Conservation (phyloP, 257 asterid species). For the Nicotiana tomentosiformis region DNA sequence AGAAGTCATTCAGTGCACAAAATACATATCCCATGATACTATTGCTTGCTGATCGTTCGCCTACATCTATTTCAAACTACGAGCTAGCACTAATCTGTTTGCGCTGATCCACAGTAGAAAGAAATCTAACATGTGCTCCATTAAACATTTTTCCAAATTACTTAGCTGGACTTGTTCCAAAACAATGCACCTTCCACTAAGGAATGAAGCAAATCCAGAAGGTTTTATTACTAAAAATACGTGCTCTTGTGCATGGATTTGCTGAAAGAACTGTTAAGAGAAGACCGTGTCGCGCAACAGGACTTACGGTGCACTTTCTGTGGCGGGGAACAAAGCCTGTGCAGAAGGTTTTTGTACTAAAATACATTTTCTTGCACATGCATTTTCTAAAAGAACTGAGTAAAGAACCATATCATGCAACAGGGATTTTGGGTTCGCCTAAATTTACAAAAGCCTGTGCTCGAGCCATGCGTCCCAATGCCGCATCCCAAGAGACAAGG, state of each 20-base stretch:
- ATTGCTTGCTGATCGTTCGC: neutral
- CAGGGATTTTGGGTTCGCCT: conserved; percentile 91
- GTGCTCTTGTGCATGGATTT: neutral
- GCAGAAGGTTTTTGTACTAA: neutral
- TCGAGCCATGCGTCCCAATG: conserved; percentile 82
- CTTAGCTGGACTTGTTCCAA: neutral
- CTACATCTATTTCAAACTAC: neutral
- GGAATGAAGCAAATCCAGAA: neutral
- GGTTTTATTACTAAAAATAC: neutral
- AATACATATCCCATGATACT: neutral
- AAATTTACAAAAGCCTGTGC: conserved; percentile 91
- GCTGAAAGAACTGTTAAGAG: neutral
- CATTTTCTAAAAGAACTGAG: neutral
- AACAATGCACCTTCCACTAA: neutral
- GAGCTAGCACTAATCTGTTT: neutral
- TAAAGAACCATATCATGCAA: conserved; percentile 43
- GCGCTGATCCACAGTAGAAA: neutral
- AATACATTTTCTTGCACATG: neutral
- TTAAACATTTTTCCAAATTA: neutral
- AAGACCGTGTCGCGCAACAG: neutral
- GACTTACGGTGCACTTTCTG: neutral
- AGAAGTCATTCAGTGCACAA: neutral
- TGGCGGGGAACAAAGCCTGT: neutral
- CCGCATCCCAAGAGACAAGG: conserved; percentile 77
- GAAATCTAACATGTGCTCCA: neutral